Evolutionary conservation across 129 eudicot species (phyloP).

Genomic region (Dittrichia graveolens): DNA sequence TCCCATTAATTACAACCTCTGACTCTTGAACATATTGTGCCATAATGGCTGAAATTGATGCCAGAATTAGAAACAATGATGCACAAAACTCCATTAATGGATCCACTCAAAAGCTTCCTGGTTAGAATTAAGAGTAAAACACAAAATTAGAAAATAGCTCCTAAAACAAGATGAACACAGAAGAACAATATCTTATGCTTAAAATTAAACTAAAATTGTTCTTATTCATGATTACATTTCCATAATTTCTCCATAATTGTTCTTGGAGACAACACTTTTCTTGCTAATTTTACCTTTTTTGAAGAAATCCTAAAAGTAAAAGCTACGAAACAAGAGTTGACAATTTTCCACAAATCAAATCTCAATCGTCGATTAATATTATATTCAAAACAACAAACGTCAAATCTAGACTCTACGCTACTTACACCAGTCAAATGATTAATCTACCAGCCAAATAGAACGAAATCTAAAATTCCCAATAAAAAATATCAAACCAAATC

Average conservation of each 20-base stretch:
- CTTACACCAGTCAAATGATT: not conserved
- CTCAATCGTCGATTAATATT: conserved; percentile 9
- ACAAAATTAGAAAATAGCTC: not conserved
- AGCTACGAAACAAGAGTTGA: not conserved
- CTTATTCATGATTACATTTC: not conserved
- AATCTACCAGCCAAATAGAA: not conserved
- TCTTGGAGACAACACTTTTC: conserved; percentile 3
- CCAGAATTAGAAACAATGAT: conserved; percentile 49
- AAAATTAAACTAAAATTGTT: not conserved
- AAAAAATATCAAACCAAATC: not conserved
- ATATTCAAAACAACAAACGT: conserved; percentile 1
- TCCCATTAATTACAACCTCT: conserved; percentile 55
- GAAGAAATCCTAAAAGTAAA: conserved; percentile 13
- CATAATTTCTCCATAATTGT: not conserved
- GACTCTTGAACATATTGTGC: conserved; percentile 63
- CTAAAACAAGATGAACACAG: not conserved
- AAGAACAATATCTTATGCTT: not conserved
- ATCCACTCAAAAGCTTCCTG: conserved; percentile 13
- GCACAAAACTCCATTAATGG: conserved; percentile 50
- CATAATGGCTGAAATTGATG: conserved; percentile 49
- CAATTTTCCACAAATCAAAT: conserved; percentile 24
- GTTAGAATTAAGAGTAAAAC: conserved; percentile 21
- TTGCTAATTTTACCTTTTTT: not conserved
- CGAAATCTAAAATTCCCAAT: not conserved
- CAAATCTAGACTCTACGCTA: conserved; percentile 10